Evolutionary conservation across 2,329 filamentous ascomycete genomes (phyloP), one percentile per base, ranked within the genome.

Genomic region (Curvularia lunata): DNA sequence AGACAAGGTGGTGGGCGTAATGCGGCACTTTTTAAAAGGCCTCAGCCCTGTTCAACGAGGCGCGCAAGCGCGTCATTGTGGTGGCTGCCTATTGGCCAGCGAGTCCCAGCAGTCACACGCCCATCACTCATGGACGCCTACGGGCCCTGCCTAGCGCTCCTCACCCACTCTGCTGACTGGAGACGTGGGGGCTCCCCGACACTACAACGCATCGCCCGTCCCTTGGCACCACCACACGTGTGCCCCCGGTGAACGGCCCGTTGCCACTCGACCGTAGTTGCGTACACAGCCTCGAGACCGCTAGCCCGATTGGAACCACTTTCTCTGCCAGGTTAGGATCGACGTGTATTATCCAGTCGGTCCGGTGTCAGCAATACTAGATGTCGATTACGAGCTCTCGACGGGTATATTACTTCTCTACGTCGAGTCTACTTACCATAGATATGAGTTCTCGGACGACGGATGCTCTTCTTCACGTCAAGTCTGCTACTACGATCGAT

Each of bases 81-180:
- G 46, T 40, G 16, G 27, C n/a, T 42, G 18, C 48, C 59, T 28
- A 66, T 66, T 64, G 63, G 63, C 25, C 23, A 38, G 51, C 34
- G 18, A 52, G 12, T 43, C 43, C 45, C n/a, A 28, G 32, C 56
- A 64, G 63, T 64, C 53, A 56, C 63, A 66, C 63, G 61, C 63
- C 54, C 62, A 59, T 46, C 57, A 58, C 53, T 52, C 56, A 57
- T 58, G 21, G 58, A 49, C 48, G 43, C 28, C 34, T 61, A 53
- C 55, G 61, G 61, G 61, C 61, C 53, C 46, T 40, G 9, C 13
- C 48, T 52, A 54, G 56, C 48, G 56, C 46, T 37, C 27, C 19
- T 19, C 43, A 49, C 43, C 54, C 46, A 45, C 58, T 45, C 34
- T 43, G 54, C 53, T 59, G 56, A 61, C 56, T 55, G 48, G 43